Conservation (phyloP, 192 early-diverging fungal species). For the Backusella psychrophila region DNA sequence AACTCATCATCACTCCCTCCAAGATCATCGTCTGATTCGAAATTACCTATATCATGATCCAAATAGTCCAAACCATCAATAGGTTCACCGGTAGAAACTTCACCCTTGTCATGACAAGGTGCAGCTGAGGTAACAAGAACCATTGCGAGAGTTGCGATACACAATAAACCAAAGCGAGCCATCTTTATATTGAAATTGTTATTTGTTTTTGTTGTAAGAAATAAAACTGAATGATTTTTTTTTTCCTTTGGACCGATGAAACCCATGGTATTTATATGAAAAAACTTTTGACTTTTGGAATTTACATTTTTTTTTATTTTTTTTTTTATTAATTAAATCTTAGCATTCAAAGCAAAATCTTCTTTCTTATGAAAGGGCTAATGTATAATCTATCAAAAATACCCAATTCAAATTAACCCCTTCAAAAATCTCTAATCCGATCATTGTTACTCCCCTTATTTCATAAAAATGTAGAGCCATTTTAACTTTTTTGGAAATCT, state of each 20-base stretch:
- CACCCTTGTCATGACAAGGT: not conserved
- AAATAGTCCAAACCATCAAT: not conserved
- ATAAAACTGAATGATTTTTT: not conserved
- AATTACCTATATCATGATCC: slow-evolving; percentile 1
- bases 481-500: not conserved
- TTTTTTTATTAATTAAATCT: not conserved
- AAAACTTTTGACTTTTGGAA: not conserved
- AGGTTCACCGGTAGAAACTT: not conserved
- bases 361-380: not conserved
- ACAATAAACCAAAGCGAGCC: not conserved
- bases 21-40: slow-evolving; percentile 2
- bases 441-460: not conserved
- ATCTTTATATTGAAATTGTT: not conserved
- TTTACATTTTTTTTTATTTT: not conserved
- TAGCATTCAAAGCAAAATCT: not conserved
- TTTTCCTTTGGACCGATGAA: not conserved
- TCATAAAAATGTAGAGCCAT: not conserved
- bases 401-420: slow-evolving; percentile 3
- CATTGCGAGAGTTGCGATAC: not conserved
- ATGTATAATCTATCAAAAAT: not conserved
- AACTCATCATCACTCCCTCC: not conserved
- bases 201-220: not conserved
- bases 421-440: not conserved
- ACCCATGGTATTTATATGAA: not conserved
- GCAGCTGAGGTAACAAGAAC: not conserved